These are phyloP conservation scores for Wickerhamiella cacticola DNA, from an alignment of 805 yeast species.

Conservation along the genomic window DNA sequence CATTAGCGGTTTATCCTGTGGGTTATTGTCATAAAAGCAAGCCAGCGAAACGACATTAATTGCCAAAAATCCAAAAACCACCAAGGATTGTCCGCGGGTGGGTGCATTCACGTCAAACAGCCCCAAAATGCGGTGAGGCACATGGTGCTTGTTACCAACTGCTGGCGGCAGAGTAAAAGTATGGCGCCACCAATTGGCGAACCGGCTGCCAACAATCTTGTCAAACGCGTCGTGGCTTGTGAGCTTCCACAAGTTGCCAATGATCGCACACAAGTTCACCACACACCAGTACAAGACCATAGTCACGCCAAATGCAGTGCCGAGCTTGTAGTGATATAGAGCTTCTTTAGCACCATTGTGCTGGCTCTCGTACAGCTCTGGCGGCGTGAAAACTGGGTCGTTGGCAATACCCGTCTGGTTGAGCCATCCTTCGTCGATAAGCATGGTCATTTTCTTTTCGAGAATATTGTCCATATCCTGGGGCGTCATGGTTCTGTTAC, in stretches of 20 bases:
- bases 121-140: conserved; percentile 20
- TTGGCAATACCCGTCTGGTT: conserved; percentile 4
- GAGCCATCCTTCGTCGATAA: conserved; percentile 13
- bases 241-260: conserved; percentile 19
- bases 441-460: conserved; percentile 21
- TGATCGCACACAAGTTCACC: conserved; percentile 20
- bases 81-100: conserved; percentile 34
- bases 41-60: conserved; percentile 25
- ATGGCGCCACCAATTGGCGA: conserved; percentile 21
- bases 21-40: conserved; percentile 19
- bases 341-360: conserved; percentile 22
- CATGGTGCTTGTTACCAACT: conserved; percentile 24
- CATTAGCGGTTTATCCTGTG: conserved; percentile 16
- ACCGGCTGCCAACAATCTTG: conserved; percentile 22
- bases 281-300: conserved; percentile 28
- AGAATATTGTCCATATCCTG: conserved; percentile 25
- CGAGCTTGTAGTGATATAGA: conserved; percentile 24
- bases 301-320: conserved; percentile 24
- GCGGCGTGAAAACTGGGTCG: conserved; percentile 19
- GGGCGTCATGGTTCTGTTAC: conserved; percentile 19
- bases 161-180: conserved; percentile 28
- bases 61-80: conserved; percentile 28
- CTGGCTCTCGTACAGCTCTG: conserved; percentile 15
- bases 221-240: conserved; percentile 25
- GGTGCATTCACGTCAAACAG: conserved; percentile 27